Conservation (phyloP, 768 basidiomycete genomes). For the Tylopilus plumbeoviolaceoides region DNA sequence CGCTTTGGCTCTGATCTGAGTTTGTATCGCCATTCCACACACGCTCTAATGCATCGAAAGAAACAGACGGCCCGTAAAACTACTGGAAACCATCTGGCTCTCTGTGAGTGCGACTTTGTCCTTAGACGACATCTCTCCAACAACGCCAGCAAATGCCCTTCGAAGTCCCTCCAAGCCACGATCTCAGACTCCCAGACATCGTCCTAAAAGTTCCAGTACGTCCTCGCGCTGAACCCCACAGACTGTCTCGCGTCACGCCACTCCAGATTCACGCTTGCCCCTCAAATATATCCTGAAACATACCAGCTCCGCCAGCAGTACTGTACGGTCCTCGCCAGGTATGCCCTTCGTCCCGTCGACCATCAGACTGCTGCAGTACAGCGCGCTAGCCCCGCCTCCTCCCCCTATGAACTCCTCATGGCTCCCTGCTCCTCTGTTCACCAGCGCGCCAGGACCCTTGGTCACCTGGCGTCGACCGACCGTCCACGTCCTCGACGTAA, state of each 20-base stretch:
- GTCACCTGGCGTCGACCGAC: background rate
- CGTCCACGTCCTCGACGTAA: conserved; percentile 10
- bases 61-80: conserved; percentile 23
- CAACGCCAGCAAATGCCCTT: background rate
- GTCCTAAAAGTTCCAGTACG: conserved; percentile 1
- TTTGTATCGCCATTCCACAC: background rate
- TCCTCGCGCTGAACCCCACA: background rate
- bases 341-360: background rate
- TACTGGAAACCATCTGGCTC: conserved; percentile 6
- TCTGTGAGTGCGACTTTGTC: conserved; percentile 6
- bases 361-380: background rate
- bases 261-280: background rate
- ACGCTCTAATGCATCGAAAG: background rate
- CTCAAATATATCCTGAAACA: conserved; percentile 1
- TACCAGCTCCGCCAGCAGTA: too few species aligned
- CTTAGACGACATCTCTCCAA: background rate
- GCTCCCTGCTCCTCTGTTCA: too few species aligned
- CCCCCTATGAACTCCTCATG: too few species aligned
- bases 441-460: background rate
- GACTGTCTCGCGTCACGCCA: background rate
- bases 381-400: background rate
- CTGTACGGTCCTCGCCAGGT: conserved; percentile 8
- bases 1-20: fast-evolving
- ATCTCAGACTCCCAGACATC: background rate
- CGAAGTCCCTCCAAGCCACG: background rate